These are phyloP conservation scores for Saccharomycopsis oosterbeekiorum DNA, from an alignment of 805 yeast species.

Conservation along the genomic window DNA sequence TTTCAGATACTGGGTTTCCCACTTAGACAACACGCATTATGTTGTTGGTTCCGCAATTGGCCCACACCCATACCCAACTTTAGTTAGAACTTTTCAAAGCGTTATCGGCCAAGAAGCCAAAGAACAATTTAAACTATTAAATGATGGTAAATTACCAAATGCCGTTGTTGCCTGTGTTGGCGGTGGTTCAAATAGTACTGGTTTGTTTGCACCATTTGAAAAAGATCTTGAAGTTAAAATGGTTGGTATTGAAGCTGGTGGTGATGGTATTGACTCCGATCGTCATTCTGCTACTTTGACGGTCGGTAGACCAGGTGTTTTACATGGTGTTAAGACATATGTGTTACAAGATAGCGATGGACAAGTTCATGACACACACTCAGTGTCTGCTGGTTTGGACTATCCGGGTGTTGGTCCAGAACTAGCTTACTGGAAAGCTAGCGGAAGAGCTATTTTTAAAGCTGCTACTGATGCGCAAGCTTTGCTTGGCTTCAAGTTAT, in stretches of 20 bases:
- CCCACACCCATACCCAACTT: constrained; percentile 97
- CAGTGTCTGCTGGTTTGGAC: constrained; percentile 96
- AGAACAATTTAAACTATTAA: constrained; percentile 73
- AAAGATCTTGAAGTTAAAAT: constrained; percentile 66
- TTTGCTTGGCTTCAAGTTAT: constrained; percentile 73
- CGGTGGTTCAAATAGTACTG: constrained; percentile 96
- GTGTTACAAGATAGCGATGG: constrained; percentile 89
- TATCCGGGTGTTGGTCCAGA: constrained; percentile 99
- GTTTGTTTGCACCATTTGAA: constrained; percentile 92
- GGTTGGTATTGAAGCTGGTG: constrained; percentile 97
- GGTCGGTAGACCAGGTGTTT: constrained; percentile 94
- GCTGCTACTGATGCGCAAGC: constrained; percentile 98
- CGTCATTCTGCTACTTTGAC: constrained; percentile 90
- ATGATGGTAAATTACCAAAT: constrained; percentile 79
- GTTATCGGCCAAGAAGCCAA: constrained; percentile 94
- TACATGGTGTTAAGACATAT: constrained; percentile 95
- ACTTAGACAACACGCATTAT: constrained; percentile 79
- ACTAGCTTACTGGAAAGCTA: constrained; percentile 87
- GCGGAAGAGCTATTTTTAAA: constrained; percentile 82
- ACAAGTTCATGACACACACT: constrained; percentile 95
- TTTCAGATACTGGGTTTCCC: constrained; percentile 88
- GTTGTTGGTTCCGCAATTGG: constrained; percentile 98
- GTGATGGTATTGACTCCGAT: constrained; percentile 87
- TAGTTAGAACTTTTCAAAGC: constrained; percentile 96
- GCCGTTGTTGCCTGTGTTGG: constrained; percentile 98